A percentile compares a stretch with the other conserved stretches of the same genome.
phyloP scores from a whole-genome alignment of 306 rosid species.

The Dryas octopetala region DNA sequence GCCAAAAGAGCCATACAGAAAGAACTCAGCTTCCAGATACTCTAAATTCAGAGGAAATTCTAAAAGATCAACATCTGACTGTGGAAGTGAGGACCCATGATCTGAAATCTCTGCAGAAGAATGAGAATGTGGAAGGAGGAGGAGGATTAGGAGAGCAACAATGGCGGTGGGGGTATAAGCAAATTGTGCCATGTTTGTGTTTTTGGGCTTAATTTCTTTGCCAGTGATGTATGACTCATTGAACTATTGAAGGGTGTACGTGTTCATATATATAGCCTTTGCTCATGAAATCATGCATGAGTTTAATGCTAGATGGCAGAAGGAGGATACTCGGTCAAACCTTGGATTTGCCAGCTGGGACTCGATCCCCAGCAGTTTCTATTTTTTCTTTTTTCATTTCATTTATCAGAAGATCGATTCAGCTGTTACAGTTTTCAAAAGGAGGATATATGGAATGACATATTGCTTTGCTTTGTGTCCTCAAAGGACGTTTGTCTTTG shows the following conservation, averaged over 20 bases:
- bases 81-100: background rate
- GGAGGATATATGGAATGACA: too few species aligned
- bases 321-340: background rate
- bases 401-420: too few species aligned
- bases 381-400: background rate
- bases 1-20: constrained; percentile 54
- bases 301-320: constrained; percentile 13
- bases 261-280: background rate
- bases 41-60: constrained; percentile 68
- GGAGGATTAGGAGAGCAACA: constrained; percentile 24
- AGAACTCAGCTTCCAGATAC: constrained; percentile 74
- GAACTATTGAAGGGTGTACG: background rate
- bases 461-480: too few species aligned
- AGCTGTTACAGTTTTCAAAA: too few species aligned
- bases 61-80: constrained; percentile 39
- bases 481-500: too few species aligned
- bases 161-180: constrained; percentile 11
- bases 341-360: background rate
- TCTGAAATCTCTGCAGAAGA: background rate
- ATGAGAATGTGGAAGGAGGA: constrained; percentile 27
- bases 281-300: background rate
- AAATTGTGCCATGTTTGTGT: constrained; percentile 13
- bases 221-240: background rate
- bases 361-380: background rate
- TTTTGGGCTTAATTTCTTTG: constrained; percentile 1